A percentile compares a stretch with the other conserved stretches of the same genome.
phyloP scores from a whole-genome alignment of 2,329 filamentous ascomycete species.

The Pyricularia sp. region DNA sequence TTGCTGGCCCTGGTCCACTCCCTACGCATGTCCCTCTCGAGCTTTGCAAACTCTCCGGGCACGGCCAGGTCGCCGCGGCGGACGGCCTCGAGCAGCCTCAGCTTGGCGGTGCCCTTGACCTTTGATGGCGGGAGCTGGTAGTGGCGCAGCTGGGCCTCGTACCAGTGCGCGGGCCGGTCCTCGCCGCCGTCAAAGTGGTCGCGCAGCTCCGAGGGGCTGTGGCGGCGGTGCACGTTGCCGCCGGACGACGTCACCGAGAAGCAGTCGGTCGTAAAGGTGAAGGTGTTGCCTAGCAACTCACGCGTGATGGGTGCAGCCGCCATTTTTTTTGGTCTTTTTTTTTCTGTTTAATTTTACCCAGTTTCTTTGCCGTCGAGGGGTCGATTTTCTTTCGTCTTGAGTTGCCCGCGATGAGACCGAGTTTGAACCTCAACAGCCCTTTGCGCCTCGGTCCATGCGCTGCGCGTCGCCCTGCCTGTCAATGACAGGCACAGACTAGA shows the following conservation, averaged over 20 bases:
- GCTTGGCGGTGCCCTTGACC: slow-evolving; percentile 47
- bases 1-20: slow-evolving; percentile 34
- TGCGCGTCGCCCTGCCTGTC: too few species aligned
- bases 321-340: neutral
- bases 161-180: slow-evolving; percentile 51
- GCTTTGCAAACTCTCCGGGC: slow-evolving; percentile 33
- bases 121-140: slow-evolving; percentile 49
- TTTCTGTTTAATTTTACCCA: neutral
- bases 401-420: neutral
- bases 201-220: slow-evolving; percentile 31
- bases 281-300: slow-evolving; percentile 24
- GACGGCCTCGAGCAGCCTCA: slow-evolving; percentile 48
- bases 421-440: too few species aligned
- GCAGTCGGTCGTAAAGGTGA: slow-evolving; percentile 30
- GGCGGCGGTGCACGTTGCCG: slow-evolving; percentile 35
- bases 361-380: neutral
- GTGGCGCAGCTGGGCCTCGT: slow-evolving; percentile 52
- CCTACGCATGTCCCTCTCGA: slow-evolving; percentile 48
- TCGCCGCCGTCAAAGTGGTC: slow-evolving; percentile 31
- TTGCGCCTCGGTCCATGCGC: too few species aligned
- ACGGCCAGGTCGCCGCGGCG: slow-evolving; percentile 36
- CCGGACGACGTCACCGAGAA: slow-evolving; percentile 34
- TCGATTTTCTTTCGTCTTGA: neutral
- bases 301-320: slow-evolving; percentile 8
- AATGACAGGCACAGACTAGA: too few species aligned